A percentile compares a stretch with the other conserved stretches of the same genome.
Conservation (phyloP, 2,329 filamentous ascomycete genomes). For the Anthostomella pinea region DNA sequence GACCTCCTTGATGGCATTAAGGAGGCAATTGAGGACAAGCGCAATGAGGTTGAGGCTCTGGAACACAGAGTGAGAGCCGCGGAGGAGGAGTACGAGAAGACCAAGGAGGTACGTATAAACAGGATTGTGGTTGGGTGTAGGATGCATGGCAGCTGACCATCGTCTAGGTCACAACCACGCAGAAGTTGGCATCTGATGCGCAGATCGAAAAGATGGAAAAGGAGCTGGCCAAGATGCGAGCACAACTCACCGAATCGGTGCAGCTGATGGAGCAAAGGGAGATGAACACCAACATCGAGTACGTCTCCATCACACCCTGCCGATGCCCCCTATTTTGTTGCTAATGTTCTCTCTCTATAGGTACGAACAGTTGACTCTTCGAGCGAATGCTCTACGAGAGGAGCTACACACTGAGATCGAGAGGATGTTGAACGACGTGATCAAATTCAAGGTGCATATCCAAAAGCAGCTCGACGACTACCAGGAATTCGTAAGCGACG, state of each 20-base stretch:
- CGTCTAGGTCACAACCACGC: conserved; percentile 64
- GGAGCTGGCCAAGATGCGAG: conserved; percentile 89
- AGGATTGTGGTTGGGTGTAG: too few species aligned
- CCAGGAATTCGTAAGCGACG: conserved; percentile 87
- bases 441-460: conserved; percentile 97
- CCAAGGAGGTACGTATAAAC: conserved; percentile 72
- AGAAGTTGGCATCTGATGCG: conserved; percentile 83
- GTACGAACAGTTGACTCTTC: conserved; percentile 87
- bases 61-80: conserved; percentile 85
- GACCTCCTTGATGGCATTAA: conserved; percentile 92
- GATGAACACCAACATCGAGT: conserved; percentile 97
- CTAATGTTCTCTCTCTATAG: conserved; percentile 40
- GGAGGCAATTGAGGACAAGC: conserved; percentile 95
- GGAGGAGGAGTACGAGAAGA: conserved; percentile 91
- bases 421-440: conserved; percentile 92
- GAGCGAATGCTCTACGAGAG: conserved; percentile 81
- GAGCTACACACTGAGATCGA: conserved; percentile 97
- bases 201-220: conserved; percentile 99
- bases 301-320: conserved; percentile 39
- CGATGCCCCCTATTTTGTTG: conserved; percentile 1
- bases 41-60: conserved; percentile 85
- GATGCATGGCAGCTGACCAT: conserved; percentile 14
- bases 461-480: conserved; percentile 92
- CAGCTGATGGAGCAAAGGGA: conserved; percentile 91
- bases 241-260: conserved; percentile 78